Conservation (phyloP, 768 basidiomycete genomes). For the Pleurotus ostreatus region DNA sequence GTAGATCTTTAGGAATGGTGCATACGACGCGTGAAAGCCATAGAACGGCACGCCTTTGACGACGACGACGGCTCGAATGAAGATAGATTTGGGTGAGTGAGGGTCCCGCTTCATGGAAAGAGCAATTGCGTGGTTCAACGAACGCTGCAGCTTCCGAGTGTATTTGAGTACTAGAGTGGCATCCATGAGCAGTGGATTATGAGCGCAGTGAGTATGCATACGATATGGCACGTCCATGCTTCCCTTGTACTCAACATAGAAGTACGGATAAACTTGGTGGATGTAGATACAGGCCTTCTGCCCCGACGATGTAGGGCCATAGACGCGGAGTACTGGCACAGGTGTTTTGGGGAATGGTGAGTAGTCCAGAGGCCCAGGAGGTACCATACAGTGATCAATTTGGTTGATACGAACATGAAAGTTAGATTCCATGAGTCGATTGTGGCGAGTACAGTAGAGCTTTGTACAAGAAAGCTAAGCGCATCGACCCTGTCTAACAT, state of each 20-base stretch:
- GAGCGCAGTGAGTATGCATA: conserved; percentile 22
- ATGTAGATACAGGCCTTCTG: conserved; percentile 83
- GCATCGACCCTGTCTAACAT: no score
- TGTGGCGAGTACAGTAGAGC: no score
- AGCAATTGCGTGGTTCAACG: conserved; percentile 84
- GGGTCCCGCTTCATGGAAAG: conserved; percentile 76
- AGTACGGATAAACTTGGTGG: conserved; percentile 93
- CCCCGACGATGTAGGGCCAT: conserved; percentile 75
- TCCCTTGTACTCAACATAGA: conserved; percentile 80
- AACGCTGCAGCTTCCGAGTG: conserved; percentile 61
- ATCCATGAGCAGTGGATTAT: conserved; percentile 4
- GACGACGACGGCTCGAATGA: conserved; percentile 71
- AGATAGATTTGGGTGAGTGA: conserved; percentile 49
- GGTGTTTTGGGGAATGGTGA: conserved; percentile 41
- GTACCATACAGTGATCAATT: conserved; percentile 61
- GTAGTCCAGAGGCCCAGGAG: conserved; percentile 64
- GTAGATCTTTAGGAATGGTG: conserved; percentile 86
- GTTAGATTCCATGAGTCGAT: conserved; percentile 13
- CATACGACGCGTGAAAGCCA: conserved; percentile 82
- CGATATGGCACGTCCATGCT: conserved; percentile 61
- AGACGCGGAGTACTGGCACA: conserved; percentile 84
- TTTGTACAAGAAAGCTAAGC: no score
- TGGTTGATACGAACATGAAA: conserved; percentile 45
- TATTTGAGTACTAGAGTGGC: conserved; percentile 62
- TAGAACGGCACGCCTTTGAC: conserved; percentile 97